These are phyloP conservation scores for Chondrostereum purpureum DNA, from an alignment of 1,284 basidiomycete species.

Conservation along the genomic window DNA sequence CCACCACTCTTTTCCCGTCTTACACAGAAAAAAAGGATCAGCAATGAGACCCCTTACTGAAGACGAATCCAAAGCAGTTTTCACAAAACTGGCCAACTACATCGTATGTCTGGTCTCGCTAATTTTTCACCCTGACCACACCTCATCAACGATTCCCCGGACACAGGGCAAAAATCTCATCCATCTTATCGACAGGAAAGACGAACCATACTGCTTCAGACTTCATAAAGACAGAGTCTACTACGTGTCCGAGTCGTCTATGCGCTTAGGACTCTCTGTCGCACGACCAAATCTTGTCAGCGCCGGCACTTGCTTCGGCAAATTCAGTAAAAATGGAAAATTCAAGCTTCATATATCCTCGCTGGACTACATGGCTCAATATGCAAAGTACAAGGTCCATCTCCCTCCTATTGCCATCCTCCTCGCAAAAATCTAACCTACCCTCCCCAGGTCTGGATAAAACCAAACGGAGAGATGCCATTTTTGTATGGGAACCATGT, in stretches of 20 bases:
- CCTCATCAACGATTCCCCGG: slow-evolving; percentile 2
- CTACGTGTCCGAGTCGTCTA: slow-evolving; percentile 90
- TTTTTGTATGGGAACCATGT: slow-evolving; percentile 99
- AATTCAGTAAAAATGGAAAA: slow-evolving; percentile 96
- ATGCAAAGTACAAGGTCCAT: slow-evolving; percentile 94
- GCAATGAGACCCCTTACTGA: slow-evolving; percentile 79
- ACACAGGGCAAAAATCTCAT: slow-evolving; percentile 83
- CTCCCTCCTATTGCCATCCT: slow-evolving; percentile 1
- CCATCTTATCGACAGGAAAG: slow-evolving; percentile 78
- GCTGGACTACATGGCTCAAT: slow-evolving; percentile 91
- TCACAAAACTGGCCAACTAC: slow-evolving; percentile 89
- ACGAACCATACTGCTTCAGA: slow-evolving; percentile 88
- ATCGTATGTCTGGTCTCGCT: slow-evolving; percentile 46
- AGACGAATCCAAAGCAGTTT: slow-evolving; percentile 82
- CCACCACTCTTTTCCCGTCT: slow-evolving; percentile 3
- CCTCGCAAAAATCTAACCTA: not conserved
- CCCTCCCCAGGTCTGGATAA: slow-evolving; percentile 86
- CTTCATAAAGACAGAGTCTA: slow-evolving; percentile 88
- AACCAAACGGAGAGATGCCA: slow-evolving; percentile 98
- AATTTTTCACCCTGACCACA: too few species aligned
- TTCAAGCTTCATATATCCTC: slow-evolving; percentile 96
- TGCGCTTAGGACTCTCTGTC: slow-evolving; percentile 89
- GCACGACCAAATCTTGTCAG: slow-evolving; percentile 90
- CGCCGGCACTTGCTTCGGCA: slow-evolving; percentile 95
- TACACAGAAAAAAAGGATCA: slow-evolving; percentile 1